Conservation (phyloP, 2,329 filamentous ascomycete species). For the Fusarium tupiense region DNA sequence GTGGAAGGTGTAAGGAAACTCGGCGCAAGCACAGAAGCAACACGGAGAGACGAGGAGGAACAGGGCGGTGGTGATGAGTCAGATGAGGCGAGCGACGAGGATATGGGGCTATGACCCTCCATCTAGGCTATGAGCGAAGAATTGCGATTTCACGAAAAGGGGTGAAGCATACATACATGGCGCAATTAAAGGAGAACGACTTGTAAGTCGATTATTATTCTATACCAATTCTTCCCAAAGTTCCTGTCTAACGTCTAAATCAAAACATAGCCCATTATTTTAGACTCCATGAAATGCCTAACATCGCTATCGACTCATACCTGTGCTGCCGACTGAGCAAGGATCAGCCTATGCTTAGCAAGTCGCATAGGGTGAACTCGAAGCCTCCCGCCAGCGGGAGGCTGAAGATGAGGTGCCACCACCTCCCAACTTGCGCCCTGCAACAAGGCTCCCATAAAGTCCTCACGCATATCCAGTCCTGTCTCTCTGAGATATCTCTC, state of each 20-base stretch:
- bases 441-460: constrained; percentile 7
- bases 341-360: constrained; percentile 18
- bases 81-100: constrained; percentile 67
- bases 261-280: constrained; percentile 2
- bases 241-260: constrained; percentile 10
- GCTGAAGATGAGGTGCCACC: constrained; percentile 7
- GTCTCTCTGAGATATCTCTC: not conserved
- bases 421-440: not conserved
- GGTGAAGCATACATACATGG: not conserved
- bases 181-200: not conserved
- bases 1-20: constrained; percentile 89
- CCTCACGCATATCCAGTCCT: constrained; percentile 8
- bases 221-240: not conserved
- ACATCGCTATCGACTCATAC: not conserved
- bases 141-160: not conserved
- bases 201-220: constrained; percentile 26
- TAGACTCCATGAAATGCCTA: not conserved
- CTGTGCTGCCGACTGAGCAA: not conserved
- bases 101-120: constrained; percentile 57
- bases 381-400: constrained; percentile 25
- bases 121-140: not conserved
- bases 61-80: constrained; percentile 68
- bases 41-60: constrained; percentile 80
- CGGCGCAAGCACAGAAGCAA: constrained; percentile 81
- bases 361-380: constrained; percentile 32